These are phyloP conservation scores for Telfairia occidentalis DNA, from an alignment of 331 rosid genomes.

Conservation along the genomic window DNA sequence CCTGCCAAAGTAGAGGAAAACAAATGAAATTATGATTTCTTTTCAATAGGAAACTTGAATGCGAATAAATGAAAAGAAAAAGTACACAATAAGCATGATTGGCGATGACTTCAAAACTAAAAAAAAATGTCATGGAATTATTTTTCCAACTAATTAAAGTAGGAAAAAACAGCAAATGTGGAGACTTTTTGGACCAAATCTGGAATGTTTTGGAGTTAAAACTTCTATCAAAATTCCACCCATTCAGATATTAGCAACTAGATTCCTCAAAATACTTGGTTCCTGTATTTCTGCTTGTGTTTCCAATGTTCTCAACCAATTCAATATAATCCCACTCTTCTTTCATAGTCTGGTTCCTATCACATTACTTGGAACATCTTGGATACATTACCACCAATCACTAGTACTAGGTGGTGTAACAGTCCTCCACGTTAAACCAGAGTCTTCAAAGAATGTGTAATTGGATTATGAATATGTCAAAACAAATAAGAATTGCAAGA, in stretches of 20 bases:
- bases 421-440: background rate
- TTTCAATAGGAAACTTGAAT: background rate
- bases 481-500: background rate
- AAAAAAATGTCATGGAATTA: background rate
- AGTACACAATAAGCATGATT: background rate
- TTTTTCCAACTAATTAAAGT: background rate
- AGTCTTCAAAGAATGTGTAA: background rate
- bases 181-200: background rate
- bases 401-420: background rate
- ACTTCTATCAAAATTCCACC: background rate
- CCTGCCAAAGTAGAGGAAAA: slow-evolving; percentile 39
- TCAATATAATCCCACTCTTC: background rate
- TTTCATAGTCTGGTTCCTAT: background rate
- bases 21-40: background rate
- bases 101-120: background rate
- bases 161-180: background rate
- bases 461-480: background rate
- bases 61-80: background rate
- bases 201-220: background rate
- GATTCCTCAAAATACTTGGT: background rate
- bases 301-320: background rate
- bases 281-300: background rate
- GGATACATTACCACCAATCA: background rate
- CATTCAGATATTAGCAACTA: background rate
- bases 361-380: background rate